Evolutionary conservation across 2,329 filamentous ascomycete species (phyloP).

Genomic region (Sclerotiophoma versabilis): DNA sequence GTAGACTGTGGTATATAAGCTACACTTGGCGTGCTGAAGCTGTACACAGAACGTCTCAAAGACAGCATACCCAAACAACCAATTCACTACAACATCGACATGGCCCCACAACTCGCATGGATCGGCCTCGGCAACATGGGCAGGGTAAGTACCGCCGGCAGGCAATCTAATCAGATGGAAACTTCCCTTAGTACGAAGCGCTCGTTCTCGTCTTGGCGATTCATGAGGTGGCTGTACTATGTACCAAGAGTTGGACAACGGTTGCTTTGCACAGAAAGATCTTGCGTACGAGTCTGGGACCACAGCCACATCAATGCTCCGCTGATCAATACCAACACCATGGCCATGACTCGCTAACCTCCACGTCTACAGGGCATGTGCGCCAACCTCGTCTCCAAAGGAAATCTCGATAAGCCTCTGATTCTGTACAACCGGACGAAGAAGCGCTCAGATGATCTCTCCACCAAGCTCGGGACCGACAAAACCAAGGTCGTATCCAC

Average conservation of each 20-base stretch:
- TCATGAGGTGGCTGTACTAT: no score
- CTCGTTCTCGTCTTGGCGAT: neutral
- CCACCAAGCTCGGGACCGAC: constrained; percentile 64
- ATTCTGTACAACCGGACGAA: constrained; percentile 82
- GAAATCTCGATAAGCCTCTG: constrained; percentile 71
- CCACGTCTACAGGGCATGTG: constrained; percentile 29
- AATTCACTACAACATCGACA: constrained; percentile 26
- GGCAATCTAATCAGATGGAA: constrained; percentile 7
- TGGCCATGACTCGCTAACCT: constrained; percentile 5
- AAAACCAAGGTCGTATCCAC: constrained; percentile 70
- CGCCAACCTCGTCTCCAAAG: constrained; percentile 81
- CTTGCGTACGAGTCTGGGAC: neutral
- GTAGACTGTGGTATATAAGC: neutral
- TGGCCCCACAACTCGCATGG: constrained; percentile 69
- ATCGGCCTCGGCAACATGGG: constrained; percentile 91
- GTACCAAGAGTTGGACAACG: neutral
- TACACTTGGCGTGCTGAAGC: neutral
- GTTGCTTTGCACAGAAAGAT: neutral
- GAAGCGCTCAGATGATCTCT: constrained; percentile 69
- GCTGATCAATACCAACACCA: neutral
- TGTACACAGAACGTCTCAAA: neutral
- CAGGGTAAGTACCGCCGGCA: constrained; percentile 60
- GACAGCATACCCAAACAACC: neutral
- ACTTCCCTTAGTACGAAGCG: neutral
- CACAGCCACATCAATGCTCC: neutral